Conservation (phyloP, 345 rosid species). For the Gossypium sturtianum region DNA sequence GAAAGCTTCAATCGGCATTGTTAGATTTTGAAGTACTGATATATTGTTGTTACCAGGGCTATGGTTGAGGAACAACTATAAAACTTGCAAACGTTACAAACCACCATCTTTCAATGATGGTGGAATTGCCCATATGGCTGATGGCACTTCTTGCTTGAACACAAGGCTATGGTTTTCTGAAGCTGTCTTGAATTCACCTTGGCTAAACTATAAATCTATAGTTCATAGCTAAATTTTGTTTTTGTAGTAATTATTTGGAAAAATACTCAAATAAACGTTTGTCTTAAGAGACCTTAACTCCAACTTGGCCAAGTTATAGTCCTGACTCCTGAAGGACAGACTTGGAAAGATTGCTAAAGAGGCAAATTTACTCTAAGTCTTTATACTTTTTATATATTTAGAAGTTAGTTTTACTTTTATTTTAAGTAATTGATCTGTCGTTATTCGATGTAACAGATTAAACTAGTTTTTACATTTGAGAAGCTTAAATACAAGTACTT, state of each 20-base stretch:
- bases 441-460: no score
- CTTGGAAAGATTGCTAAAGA: not conserved
- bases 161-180: not conserved
- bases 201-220: not conserved
- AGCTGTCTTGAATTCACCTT: not conserved
- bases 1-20: not conserved
- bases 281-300: not conserved
- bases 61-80: slow-evolving; percentile 12
- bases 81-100: slow-evolving; percentile 29
- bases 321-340: not conserved
- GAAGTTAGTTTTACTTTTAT: no score
- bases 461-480: no score
- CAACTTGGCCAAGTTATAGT: not conserved
- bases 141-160: not conserved
- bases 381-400: no score
- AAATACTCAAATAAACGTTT: not conserved
- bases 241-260: no score
- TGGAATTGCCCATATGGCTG: slow-evolving; percentile 20
- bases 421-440: no score
- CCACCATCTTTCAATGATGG: slow-evolving; percentile 30
- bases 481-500: no score
- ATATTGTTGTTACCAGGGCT: slow-evolving; percentile 1
- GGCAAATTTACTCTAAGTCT: not conserved
- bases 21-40: slow-evolving; percentile 11
- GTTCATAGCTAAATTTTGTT: not conserved